Evolutionary conservation across 202 grass and related monocot species (phyloP).

Genomic region (Brachypodium distachyon): DNA sequence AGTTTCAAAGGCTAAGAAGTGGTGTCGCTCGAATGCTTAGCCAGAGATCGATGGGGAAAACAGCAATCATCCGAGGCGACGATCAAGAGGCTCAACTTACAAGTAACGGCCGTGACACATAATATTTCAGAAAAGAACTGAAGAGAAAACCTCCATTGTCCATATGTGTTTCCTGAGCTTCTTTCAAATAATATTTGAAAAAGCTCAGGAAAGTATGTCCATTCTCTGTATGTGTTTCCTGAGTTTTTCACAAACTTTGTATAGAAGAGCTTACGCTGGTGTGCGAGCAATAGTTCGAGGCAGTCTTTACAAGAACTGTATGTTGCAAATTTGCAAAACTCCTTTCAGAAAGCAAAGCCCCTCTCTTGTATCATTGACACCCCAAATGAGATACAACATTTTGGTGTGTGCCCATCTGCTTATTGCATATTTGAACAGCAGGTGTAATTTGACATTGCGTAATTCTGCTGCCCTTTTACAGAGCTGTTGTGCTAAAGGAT

Average conservation of each 20-base stretch:
- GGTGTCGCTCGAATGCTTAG: constrained; percentile 55
- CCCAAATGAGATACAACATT: neutral
- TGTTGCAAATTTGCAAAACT: neutral
- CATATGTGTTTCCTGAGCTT: neutral
- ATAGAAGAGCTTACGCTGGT: neutral
- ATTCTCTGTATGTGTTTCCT: neutral
- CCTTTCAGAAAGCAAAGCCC: neutral
- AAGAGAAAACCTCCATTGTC: neutral
- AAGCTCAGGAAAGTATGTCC: neutral
- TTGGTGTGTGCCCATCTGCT: neutral
- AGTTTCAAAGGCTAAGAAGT: constrained; percentile 32
- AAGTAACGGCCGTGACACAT: neutral
- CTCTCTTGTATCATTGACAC: neutral
- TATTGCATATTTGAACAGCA: neutral
- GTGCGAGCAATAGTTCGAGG: neutral
- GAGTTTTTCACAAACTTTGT: constrained; percentile 18
- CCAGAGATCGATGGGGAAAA: constrained; percentile 50
- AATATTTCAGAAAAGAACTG: neutral
- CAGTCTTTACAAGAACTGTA: neutral
- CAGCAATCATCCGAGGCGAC: constrained; percentile 16
- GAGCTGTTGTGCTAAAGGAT: neutral
- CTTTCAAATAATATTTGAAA: neutral
- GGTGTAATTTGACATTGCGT: neutral
- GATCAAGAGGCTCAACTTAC: constrained; percentile 29
- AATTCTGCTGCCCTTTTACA: neutral